phyloP scores from a whole-genome alignment of 352 stramenopile species.

The Globisporangium yorkense region DNA sequence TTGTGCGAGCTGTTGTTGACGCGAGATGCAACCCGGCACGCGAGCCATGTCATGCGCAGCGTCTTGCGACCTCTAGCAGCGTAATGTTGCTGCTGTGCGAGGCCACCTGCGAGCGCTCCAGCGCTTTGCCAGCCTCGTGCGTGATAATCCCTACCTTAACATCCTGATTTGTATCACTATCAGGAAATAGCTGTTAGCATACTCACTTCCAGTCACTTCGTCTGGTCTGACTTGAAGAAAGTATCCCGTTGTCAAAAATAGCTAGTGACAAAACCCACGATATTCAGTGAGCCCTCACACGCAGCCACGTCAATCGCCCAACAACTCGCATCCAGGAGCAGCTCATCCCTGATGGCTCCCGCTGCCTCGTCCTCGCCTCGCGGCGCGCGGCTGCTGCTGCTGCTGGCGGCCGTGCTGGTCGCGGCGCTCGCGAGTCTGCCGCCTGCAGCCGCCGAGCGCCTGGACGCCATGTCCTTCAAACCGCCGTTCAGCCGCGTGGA shows the following conservation, averaged over 20 bases:
- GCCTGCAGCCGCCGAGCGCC: conserved; percentile 13
- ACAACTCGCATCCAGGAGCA: no score
- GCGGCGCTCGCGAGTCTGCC: not conserved
- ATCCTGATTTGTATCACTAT: no score
- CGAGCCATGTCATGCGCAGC: no score
- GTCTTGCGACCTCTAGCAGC: no score
- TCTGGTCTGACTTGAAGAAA: not conserved
- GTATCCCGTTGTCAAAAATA: not conserved
- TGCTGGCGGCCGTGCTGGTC: not conserved
- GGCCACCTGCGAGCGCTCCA: no score
- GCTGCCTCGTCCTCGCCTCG: not conserved
- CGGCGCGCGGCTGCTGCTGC: not conserved
- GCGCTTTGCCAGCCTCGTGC: no score
- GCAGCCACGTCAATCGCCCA: not conserved
- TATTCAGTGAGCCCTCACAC: not conserved
- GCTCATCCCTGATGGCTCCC: not conserved
- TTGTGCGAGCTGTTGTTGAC: no score
- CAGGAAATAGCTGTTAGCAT: no score
- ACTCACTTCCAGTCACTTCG: no score
- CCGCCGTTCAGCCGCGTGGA: conserved; percentile 68
- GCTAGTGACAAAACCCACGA: not conserved
- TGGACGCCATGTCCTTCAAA: conserved; percentile 78
- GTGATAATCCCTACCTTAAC: no score
- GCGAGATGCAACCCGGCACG: no score
- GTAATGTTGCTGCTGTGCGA: no score